Evolutionary conservation across 139 green algal species (phyloP).

Genomic region (Zygnema circumcarinatum): DNA sequence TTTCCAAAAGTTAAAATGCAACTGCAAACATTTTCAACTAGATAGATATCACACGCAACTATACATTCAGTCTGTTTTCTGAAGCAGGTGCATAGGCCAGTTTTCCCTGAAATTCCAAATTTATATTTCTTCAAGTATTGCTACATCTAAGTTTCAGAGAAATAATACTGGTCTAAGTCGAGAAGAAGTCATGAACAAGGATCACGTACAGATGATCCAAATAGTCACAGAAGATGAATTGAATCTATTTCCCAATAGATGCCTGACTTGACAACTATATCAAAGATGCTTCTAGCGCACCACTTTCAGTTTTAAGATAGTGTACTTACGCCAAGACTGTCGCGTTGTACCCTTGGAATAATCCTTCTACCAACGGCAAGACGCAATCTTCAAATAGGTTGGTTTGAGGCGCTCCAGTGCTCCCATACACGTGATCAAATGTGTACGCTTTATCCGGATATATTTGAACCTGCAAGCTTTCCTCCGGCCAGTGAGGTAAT

Average conservation of each 20-base stretch:
- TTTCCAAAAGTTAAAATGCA: too few species aligned
- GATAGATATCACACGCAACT: too few species aligned
- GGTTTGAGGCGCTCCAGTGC: neutral
- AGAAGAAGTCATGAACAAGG: constrained; percentile 1
- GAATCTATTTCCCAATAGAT: constrained; percentile 4
- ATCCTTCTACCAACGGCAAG: constrained; percentile 60
- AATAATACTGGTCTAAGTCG: neutral
- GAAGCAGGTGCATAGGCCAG: too few species aligned
- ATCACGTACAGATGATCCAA: neutral
- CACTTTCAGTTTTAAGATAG: too few species aligned
- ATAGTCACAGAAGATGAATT: neutral
- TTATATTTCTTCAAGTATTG: too few species aligned
- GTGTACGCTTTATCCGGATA: constrained; percentile 60
- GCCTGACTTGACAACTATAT: too few species aligned
- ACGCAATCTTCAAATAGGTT: constrained; percentile 63
- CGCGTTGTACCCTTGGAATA: constrained; percentile 66
- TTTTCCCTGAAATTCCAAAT: too few species aligned
- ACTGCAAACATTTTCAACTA: too few species aligned
- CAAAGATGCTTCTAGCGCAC: too few species aligned
- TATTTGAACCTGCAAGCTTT: constrained; percentile 33
- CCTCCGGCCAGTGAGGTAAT: neutral
- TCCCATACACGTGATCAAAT: constrained; percentile 67
- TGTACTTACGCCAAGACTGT: constrained; percentile 66
- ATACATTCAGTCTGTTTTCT: too few species aligned
- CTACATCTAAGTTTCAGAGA: too few species aligned